Evolutionary conservation across 345 rosid species (phyloP).

Genomic region (Limnanthes douglasii): DNA sequence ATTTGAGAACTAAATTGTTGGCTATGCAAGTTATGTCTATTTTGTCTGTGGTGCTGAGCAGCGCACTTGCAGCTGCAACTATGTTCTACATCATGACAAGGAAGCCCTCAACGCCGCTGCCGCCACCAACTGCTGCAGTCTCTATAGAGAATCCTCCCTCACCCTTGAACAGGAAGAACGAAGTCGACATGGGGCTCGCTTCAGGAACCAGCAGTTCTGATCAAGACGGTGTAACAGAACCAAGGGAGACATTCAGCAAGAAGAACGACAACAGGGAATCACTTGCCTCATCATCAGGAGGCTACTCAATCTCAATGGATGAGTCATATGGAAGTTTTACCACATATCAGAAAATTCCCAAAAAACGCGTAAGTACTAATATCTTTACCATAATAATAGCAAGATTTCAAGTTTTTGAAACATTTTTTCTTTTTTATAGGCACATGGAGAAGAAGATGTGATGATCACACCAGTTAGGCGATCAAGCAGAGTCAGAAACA

Average conservation of each 20-base stretch:
- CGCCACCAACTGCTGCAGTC: no score
- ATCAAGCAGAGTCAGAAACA: conserved; percentile 58
- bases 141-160: no score
- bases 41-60: no score
- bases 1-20: no score
- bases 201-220: conserved; percentile 44
- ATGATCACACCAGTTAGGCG: conserved; percentile 70
- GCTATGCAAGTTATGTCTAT: no score
- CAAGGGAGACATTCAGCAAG: conserved; percentile 20
- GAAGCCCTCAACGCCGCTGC: no score
- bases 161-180: background rate
- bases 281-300: conserved; percentile 59
- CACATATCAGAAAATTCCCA: conserved; percentile 46
- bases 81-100: no score
- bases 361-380: conserved; percentile 38
- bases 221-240: conserved; percentile 15
- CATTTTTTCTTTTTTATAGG: conserved; percentile 20
- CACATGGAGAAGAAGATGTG: conserved; percentile 28
- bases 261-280: conserved; percentile 33
- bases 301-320: conserved; percentile 28
- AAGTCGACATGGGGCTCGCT: background rate
- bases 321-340: conserved; percentile 87
- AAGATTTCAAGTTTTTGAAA: background rate
- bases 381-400: background rate
- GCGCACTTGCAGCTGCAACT: no score